A percentile compares a stretch with the other conserved stretches of the same genome.
These are phyloP conservation scores for Drechslera avenae DNA, from an alignment of 2,329 filamentous ascomycete genomes.

Conservation along the genomic window DNA sequence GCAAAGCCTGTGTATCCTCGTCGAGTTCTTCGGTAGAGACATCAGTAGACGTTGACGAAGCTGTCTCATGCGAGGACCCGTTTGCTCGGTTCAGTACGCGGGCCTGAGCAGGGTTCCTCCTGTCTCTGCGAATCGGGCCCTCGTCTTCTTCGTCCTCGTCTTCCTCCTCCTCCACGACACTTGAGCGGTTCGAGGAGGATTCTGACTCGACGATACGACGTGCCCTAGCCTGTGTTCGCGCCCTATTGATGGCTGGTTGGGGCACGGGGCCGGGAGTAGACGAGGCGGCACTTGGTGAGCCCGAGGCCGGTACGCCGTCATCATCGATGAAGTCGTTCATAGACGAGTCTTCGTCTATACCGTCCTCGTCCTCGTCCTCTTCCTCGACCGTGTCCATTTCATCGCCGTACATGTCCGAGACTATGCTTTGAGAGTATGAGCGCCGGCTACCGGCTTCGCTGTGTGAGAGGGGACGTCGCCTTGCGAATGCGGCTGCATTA, in stretches of 20 bases:
- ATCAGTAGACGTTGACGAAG: slow-evolving; percentile 45
- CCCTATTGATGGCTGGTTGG: slow-evolving; percentile 31
- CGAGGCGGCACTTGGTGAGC: slow-evolving; percentile 32
- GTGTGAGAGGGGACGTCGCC: slow-evolving; percentile 46
- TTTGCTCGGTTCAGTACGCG: slow-evolving; percentile 43
- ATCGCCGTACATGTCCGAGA: slow-evolving; percentile 48
- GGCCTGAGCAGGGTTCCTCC: slow-evolving; percentile 37
- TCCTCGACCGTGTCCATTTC: slow-evolving; percentile 52
- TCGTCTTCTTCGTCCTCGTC: slow-evolving; percentile 48
- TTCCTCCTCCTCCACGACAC: slow-evolving; percentile 37
- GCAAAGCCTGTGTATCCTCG: slow-evolving; percentile 46
- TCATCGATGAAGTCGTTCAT: slow-evolving; percentile 53
- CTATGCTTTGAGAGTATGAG: slow-evolving; percentile 49
- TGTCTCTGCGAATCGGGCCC: slow-evolving; percentile 42
- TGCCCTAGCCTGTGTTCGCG: slow-evolving; percentile 31
- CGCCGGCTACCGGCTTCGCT: slow-evolving; percentile 50
- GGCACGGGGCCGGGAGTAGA: slow-evolving; percentile 41
- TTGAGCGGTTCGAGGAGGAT: slow-evolving; percentile 45
- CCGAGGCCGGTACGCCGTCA: slow-evolving; percentile 28
- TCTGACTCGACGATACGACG: slow-evolving; percentile 50
- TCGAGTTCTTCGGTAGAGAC: slow-evolving; percentile 46
- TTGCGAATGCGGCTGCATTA: slow-evolving; percentile 24
- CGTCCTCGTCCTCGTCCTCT: slow-evolving; percentile 52
- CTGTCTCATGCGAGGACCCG: slow-evolving; percentile 36
- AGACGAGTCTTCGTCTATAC: slow-evolving; percentile 46